phyloP scores from a whole-genome alignment of 345 rosid genomes.

The Brassica nigra region DNA sequence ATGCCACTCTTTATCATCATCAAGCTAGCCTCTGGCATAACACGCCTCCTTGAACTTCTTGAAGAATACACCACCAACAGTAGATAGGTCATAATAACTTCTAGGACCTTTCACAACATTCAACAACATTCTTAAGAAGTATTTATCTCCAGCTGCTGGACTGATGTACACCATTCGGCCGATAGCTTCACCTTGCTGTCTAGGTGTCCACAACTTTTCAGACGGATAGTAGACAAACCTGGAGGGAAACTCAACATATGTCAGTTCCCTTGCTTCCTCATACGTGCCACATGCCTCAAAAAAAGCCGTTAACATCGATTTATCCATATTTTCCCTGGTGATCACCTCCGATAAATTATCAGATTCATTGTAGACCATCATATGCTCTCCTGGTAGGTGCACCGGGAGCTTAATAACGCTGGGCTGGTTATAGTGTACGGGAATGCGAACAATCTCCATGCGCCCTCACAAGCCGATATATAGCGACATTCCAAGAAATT shows the following conservation, averaged over 20 bases:
- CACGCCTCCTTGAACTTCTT: not conserved
- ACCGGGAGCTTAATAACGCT: too few relatives aligned
- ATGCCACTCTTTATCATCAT: not conserved
- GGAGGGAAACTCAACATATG: not conserved
- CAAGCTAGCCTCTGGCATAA: not conserved
- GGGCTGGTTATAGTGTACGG: too few relatives aligned
- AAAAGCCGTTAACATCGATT: not conserved
- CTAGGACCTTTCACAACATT: too few relatives aligned
- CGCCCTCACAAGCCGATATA: not conserved
- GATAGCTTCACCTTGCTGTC: too few relatives aligned
- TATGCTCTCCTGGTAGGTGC: not conserved
- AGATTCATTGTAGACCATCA: not conserved
- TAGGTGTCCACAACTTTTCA: too few relatives aligned
- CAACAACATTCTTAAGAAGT: too few relatives aligned
- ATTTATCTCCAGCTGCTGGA: too few relatives aligned
- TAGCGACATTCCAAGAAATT: not conserved
- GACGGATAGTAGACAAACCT: too few relatives aligned
- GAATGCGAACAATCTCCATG: not conserved
- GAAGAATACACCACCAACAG: not conserved
- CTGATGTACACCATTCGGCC: too few relatives aligned
- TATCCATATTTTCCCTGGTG: not conserved
- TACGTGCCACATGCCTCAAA: not conserved
- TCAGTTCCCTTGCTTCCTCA: not conserved
- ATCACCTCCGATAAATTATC: not conserved
- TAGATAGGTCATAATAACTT: too few relatives aligned